Percentiles rank a stretch among this genome's conserved stretches.
These are phyloP conservation scores for Phyllosticta citribraziliensis DNA, from an alignment of 2,329 filamentous ascomycete genomes.

Conservation along the genomic window DNA sequence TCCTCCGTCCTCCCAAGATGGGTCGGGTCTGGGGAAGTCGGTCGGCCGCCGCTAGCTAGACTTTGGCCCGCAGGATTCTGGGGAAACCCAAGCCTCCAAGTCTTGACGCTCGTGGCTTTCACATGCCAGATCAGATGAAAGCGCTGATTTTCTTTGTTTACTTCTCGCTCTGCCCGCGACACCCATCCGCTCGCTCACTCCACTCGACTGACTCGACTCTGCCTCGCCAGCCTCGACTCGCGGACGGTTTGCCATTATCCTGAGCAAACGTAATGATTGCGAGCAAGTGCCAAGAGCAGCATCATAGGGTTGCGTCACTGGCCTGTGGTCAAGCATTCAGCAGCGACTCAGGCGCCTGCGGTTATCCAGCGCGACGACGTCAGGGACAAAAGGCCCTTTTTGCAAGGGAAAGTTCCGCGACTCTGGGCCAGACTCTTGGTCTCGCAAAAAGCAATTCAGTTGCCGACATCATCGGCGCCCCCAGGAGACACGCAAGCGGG, in stretches of 20 bases:
- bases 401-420: not conserved
- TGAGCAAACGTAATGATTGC: not conserved
- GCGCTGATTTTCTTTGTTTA: not conserved
- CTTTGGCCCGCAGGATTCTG: not conserved
- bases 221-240: not conserved
- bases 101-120: not conserved
- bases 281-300: not conserved
- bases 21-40: not conserved
- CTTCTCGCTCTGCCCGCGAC: not conserved
- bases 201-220: not conserved
- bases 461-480: not conserved
- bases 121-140: not conserved
- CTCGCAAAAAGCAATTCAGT: not conserved
- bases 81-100: not conserved
- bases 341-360: not conserved
- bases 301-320: not conserved
- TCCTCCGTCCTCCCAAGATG: not conserved
- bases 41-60: not conserved
- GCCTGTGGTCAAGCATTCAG: not conserved
- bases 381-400: not conserved
- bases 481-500: not conserved
- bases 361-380: not conserved
- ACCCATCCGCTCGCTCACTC: not conserved
- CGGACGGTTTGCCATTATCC: not conserved
- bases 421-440: not conserved